A percentile compares a stretch with the other conserved stretches of the same genome.
Conservation (phyloP, 148 eudicot species). For the Tetragonia tetragonoides region DNA sequence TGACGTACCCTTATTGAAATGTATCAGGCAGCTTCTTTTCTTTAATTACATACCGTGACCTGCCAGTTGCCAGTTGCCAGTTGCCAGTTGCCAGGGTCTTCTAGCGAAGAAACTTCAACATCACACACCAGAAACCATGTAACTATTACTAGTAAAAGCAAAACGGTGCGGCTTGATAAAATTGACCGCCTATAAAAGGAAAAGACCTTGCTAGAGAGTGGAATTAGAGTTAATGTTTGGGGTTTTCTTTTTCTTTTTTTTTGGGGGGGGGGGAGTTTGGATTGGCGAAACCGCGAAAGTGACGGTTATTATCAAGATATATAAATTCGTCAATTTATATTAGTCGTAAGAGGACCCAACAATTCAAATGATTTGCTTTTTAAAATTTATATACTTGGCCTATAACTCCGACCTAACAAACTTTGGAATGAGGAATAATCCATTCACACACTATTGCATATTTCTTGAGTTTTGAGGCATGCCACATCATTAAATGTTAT, state of each 20-base stretch:
- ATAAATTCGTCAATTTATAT: too few species aligned
- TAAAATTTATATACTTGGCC: too few species aligned
- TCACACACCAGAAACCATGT: neutral
- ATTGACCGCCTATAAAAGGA: constrained; percentile 1
- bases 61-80: too few species aligned
- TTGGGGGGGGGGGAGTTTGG: neutral
- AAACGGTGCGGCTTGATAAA: constrained; percentile 12
- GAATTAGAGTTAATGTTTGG: neutral
- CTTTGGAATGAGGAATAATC: too few species aligned
- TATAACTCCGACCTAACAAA: too few species aligned
- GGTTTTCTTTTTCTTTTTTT: neutral
- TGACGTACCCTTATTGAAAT: constrained; percentile 26
- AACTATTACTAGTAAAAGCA: neutral
- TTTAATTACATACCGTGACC: constrained; percentile 20
- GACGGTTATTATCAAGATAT: too few species aligned
- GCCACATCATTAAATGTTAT: too few species aligned
- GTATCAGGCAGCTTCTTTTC: constrained; percentile 12
- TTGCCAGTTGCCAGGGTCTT: constrained; percentile 14
- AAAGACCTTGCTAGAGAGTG: neutral
- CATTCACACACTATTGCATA: too few species aligned
- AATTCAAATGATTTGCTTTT: too few species aligned
- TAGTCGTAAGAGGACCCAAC: too few species aligned
- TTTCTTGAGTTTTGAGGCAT: too few species aligned
- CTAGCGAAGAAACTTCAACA: constrained; percentile 25
- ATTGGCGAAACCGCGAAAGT: too few species aligned